Base-by-base conservation (phyloP, 1,284 basidiomycete genomes). In the Microbotryum saponariae region DNA sequence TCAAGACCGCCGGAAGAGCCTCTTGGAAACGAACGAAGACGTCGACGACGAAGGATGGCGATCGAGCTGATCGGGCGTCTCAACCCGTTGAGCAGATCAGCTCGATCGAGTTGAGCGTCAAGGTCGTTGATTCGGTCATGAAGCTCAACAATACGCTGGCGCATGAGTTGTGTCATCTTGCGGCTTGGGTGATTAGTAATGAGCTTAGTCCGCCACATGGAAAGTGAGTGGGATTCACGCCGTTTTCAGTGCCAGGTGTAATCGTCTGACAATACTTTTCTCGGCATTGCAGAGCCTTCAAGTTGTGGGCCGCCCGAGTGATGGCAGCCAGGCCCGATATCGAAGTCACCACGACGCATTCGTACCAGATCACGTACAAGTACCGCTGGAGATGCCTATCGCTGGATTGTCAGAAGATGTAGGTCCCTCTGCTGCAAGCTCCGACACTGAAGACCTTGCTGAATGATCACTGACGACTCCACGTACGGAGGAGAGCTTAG, bases 131-230 rank as follows among this genome's bases (percentile, higher is more conserved):
- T 70, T 82, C 79, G 56, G 82, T 85, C 65, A 86, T 86, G 59
- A 82, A 87, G 27, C 84, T 91, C 47, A 78, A 83, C 23, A 83
- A 87, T 72, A 91, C 89, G 0, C 76, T 91, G 3, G 82, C 86
- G 31, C 89, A 91, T 70, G 89, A 91, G 74, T 88, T 91, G 84
- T 91, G 89, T 66, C 89, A 91, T 74, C 76, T 91, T 31, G 88
- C 88, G 6, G 84, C 82, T 60, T 91, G 89, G 89, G 77, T 86
- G 37, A 85, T 91, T 57, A 81, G 86, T 70, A 76, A 80, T 12
- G 79, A 83, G 27, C 80, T 83, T 4, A 82, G 82, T 56, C 86
- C 86, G 21, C 61, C 79, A 18, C 88, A 90, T 68, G 67, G 67
- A 0, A 25, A 47, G 54, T 56, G 23, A 53, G 51, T 37, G 27